Evolutionary conservation across 768 basidiomycete genomes (phyloP), one percentile per base, ranked within the genome.

Genomic region (Lentinus brumalis): DNA sequence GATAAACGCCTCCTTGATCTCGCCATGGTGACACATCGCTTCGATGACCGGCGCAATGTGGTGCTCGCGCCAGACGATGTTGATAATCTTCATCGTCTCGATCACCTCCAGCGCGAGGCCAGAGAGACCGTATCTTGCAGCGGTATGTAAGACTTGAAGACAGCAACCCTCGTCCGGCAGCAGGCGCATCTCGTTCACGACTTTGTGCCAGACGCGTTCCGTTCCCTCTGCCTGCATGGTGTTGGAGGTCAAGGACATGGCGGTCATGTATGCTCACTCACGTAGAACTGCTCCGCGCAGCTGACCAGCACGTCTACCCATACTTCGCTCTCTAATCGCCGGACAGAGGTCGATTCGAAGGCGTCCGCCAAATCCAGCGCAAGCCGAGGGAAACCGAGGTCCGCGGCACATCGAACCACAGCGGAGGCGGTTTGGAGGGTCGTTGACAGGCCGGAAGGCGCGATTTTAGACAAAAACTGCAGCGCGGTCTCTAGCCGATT

Each of bases 1-100:
- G 38, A 76, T 70, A 52, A 95, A 73, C 0, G 90, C 92, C 38
- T 90, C 85, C 53, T 83, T 80, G 45, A 92, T 66, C 45, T 84
- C 78, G 1, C 78, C 77, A 30, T 78, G 80, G 14, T 76, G 81
- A 71, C 83, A 84, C 67, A 89, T 86, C 0, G 92, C 86, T 69
- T 94, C 89, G 32, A 95, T 76, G 21, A 94, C 74, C 3, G 92
- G 85, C 1, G 89, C 84, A 66, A 92, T 85, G 70, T 96, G 94
- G 67, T 89, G 75, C 70, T 94, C 93, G 67, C 79, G 69, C 74
- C 83, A 79, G 49, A 77, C 69, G 14, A 84, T 73, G 15, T 81
- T 79, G 8, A 82, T 73, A 10, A 62, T 53, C 47, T 82, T 79
- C 41, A 96, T 76, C 7, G 81, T 74, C 1, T 79, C 83, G 44